phyloP scores from a whole-genome alignment of 1,139 yeast genomes.

The Zygosaccharomyces sapae region DNA sequence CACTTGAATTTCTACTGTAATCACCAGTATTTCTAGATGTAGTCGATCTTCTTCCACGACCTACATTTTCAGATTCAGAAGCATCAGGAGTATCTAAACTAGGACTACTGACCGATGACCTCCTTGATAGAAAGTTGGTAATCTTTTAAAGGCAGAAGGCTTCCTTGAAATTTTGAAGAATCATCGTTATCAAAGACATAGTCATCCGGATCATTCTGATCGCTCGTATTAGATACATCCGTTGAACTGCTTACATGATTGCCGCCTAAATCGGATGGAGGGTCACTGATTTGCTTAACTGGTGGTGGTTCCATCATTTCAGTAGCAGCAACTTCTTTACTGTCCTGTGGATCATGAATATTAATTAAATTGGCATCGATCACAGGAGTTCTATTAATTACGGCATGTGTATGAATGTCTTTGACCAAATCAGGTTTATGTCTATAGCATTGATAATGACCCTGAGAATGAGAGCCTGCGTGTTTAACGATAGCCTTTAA shows the following conservation, averaged over 20 bases:
- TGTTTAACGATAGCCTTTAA: constrained; percentile 76
- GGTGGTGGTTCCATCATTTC: constrained; percentile 5
- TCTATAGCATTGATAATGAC: constrained; percentile 83
- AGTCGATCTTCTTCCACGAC: constrained; percentile 1
- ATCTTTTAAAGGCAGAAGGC: constrained; percentile 19
- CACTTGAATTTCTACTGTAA: constrained; percentile 4
- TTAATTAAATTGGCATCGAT: constrained; percentile 10
- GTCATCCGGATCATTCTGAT: constrained; percentile 17
- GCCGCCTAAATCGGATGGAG: constrained; percentile 5
- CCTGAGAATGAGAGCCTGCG: constrained; percentile 82
- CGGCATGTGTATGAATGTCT: constrained; percentile 41
- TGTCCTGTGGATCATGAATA: constrained; percentile 1
- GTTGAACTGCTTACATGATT: constrained; percentile 9
- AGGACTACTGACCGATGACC: constrained; percentile 16
- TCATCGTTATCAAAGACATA: constrained; percentile 14
- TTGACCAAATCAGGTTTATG: constrained; percentile 62
- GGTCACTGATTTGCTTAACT: constrained; percentile 1
- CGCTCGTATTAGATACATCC: constrained; percentile 1
- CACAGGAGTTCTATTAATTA: constrained; percentile 42
- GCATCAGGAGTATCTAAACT: constrained; percentile 7
- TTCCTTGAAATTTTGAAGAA: constrained; percentile 16
- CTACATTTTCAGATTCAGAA: constrained; percentile 3
- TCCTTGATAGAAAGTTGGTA: constrained; percentile 23
- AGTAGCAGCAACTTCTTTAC: constrained; percentile 1
- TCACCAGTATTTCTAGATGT: constrained; percentile 1